phyloP scores from a whole-genome alignment of 2,329 filamentous ascomycete genomes.

The Fusarium sp. region DNA sequence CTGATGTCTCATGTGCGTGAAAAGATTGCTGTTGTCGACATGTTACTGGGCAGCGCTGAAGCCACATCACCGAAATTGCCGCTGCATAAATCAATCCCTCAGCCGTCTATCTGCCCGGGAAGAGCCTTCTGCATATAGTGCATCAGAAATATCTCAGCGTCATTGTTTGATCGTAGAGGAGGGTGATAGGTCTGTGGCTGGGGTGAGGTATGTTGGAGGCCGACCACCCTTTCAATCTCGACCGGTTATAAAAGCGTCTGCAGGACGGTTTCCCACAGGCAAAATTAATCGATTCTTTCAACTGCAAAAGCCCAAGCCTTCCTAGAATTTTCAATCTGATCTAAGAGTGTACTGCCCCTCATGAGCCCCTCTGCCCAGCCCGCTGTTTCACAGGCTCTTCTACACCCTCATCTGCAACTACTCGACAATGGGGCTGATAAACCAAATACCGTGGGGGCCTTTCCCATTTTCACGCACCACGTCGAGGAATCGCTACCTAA shows the following conservation, averaged over 20 bases:
- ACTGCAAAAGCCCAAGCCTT: neutral
- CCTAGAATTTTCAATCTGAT: neutral
- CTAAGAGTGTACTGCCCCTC: no score
- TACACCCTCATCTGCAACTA: neutral
- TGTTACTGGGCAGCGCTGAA: no score
- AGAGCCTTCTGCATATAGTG: no score
- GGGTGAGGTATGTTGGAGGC: neutral
- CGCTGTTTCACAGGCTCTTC: neutral
- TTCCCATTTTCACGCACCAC: neutral
- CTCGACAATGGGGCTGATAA: accelerated
- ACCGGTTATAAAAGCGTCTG: neutral
- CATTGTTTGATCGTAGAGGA: neutral
- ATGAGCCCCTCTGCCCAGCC: neutral
- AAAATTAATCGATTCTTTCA: neutral
- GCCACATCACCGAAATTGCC: no score
- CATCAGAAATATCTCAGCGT: neutral
- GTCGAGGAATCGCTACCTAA: neutral
- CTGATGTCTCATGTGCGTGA: no score
- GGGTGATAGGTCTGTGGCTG: neutral
- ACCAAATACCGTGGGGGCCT: accelerated
- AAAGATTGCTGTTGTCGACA: no score
- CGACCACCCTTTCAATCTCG: neutral
- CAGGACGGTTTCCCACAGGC: neutral
- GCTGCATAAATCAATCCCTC: no score
- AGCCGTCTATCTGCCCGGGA: no score